phyloP scores from a whole-genome alignment of 345 rosid species.

The Linum usitatissimum region DNA sequence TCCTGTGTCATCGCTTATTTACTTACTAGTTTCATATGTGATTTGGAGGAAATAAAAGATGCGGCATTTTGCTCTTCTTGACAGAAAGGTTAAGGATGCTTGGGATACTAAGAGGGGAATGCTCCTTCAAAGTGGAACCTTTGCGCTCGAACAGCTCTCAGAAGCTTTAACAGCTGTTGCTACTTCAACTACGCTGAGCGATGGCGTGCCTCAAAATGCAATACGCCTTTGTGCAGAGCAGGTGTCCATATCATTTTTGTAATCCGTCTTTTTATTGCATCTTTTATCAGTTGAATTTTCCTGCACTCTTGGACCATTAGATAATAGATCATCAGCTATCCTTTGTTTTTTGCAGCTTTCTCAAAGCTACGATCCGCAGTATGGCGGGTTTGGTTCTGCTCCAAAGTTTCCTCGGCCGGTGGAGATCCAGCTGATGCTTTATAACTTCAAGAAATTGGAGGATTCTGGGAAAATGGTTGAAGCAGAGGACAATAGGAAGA shows the following conservation, averaged over 20 bases:
- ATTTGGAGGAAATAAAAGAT: too few species aligned
- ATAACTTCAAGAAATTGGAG: slow-evolving; percentile 54
- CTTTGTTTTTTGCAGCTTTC: slow-evolving; percentile 46
- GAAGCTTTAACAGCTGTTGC: slow-evolving; percentile 75
- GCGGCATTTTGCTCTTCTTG: slow-evolving; percentile 9
- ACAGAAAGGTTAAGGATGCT: slow-evolving; percentile 75
- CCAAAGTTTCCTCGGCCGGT: slow-evolving; percentile 98
- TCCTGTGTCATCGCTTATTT: too few species aligned
- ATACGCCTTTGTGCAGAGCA: slow-evolving; percentile 64
- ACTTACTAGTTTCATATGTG: too few species aligned
- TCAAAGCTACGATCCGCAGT: slow-evolving; percentile 49
- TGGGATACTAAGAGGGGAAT: slow-evolving; percentile 65
- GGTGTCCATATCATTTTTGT: slow-evolving; percentile 26
- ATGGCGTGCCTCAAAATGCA: slow-evolving; percentile 49
- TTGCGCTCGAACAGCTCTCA: slow-evolving; percentile 76
- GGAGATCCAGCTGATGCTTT: slow-evolving; percentile 85
- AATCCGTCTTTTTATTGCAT: neutral
- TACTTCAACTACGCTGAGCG: slow-evolving; percentile 43
- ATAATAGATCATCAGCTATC: too few species aligned
- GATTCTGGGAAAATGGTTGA: slow-evolving; percentile 37
- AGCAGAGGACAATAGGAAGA: slow-evolving; percentile 35
- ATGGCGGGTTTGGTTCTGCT: slow-evolving; percentile 89
- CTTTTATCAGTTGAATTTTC: too few species aligned
- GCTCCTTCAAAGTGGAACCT: slow-evolving; percentile 62
- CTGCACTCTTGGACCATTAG: neutral